Evolutionary conservation across 2,329 filamentous ascomycete species (phyloP).

Genomic region (Spiromastix sp.): DNA sequence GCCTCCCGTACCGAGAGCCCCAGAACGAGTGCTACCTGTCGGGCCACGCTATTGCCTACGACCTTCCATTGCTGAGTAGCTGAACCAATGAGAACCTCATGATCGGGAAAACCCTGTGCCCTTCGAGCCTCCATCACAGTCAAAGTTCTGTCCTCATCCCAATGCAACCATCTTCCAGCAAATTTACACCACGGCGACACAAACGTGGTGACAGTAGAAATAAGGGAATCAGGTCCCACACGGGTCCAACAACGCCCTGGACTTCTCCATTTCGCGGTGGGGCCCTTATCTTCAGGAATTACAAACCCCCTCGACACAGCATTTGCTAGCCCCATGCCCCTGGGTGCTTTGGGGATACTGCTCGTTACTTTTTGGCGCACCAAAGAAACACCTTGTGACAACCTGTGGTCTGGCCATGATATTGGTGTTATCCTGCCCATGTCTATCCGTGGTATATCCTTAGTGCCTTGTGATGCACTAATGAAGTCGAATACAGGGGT

Average conservation of each 20-base stretch:
- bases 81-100: slow-evolving; percentile 57
- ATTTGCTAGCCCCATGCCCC: slow-evolving; percentile 9
- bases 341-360: slow-evolving; percentile 48
- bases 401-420: slow-evolving; percentile 57
- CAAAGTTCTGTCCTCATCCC: slow-evolving; percentile 50
- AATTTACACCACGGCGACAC: slow-evolving; percentile 44
- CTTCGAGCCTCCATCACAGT: slow-evolving; percentile 57
- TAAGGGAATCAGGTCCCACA: slow-evolving; percentile 38
- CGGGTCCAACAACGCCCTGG: slow-evolving; percentile 10
- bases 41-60: slow-evolving; percentile 67
- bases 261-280: slow-evolving; percentile 7
- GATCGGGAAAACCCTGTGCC: slow-evolving; percentile 59
- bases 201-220: slow-evolving; percentile 54
- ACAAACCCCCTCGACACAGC: slow-evolving; percentile 13
- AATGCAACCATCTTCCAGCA: slow-evolving; percentile 51
- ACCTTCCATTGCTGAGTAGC: slow-evolving; percentile 50
- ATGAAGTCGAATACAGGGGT: slow-evolving; percentile 48
- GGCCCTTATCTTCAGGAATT: slow-evolving; percentile 11
- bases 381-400: slow-evolving; percentile 32
- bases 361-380: slow-evolving; percentile 38
- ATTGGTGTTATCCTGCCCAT: slow-evolving; percentile 55
- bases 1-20: slow-evolving; percentile 56
- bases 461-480: slow-evolving; percentile 43
- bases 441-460: slow-evolving; percentile 52
- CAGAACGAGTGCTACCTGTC: slow-evolving; percentile 55